These are phyloP conservation scores for Aureobasidium sp. DNA, from an alignment of 2,329 filamentous ascomycete species.

Conservation along the genomic window DNA sequence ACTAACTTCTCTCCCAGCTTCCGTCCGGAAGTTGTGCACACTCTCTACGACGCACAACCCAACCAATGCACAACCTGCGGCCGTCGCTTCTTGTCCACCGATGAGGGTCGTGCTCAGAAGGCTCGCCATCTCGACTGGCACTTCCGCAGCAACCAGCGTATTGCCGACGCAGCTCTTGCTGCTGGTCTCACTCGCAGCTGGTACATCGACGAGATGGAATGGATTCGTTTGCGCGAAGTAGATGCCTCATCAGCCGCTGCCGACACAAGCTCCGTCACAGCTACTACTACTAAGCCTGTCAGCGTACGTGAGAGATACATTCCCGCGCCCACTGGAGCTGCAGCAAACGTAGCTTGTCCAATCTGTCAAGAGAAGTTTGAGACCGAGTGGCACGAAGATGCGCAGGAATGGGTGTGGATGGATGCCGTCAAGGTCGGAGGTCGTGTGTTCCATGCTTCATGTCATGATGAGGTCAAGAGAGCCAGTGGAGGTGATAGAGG, in stretches of 20 bases:
- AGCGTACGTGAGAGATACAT: conserved; percentile 65
- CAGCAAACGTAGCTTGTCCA: conserved; percentile 71
- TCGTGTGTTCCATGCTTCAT: conserved; percentile 83
- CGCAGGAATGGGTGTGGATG: conserved; percentile 95
- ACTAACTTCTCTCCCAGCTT: conserved; percentile 42
- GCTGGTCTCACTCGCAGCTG: conserved; percentile 85
- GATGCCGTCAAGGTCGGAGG: conserved; percentile 73
- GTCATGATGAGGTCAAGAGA: conserved; percentile 58
- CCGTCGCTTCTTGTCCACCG: conserved; percentile 70
- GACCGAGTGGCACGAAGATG: conserved; percentile 83
- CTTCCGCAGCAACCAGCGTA: conserved; percentile 84
- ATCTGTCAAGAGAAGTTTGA: conserved; percentile 96
- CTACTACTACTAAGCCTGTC: conserved; percentile 32
- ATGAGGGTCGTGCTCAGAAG: conserved; percentile 76
- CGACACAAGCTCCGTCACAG: conserved; percentile 25
- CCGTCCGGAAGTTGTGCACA: conserved; percentile 64
- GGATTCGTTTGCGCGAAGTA: conserved; percentile 77
- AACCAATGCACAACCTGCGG: conserved; percentile 90
- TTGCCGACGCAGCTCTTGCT: conserved; percentile 70
- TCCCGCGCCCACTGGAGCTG: conserved; percentile 61
- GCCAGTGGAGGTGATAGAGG: conserved; percentile 20
- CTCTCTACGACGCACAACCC: conserved; percentile 73
- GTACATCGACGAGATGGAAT: conserved; percentile 90
- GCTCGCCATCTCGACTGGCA: conserved; percentile 96
- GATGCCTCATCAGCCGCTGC: conserved; percentile 51